phyloP scores from a whole-genome alignment of 192 early-diverging fungal genomes.

The Phlyctochytrium bullatum region DNA sequence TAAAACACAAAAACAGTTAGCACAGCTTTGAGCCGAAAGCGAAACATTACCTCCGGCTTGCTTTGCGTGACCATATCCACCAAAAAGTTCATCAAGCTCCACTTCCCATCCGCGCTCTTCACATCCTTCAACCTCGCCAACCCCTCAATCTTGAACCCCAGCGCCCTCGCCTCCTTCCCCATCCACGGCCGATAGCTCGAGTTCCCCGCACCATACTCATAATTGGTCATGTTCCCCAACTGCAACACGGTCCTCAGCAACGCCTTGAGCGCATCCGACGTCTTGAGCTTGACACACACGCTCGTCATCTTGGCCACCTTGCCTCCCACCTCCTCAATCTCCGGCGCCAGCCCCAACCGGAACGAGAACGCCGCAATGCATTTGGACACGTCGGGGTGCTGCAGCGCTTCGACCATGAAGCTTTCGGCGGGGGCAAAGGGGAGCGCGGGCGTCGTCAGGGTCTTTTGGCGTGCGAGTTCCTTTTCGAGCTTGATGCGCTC shows the following conservation, averaged over 20 bases:
- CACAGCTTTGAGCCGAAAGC: constrained; percentile 2
- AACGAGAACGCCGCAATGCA: constrained; percentile 40
- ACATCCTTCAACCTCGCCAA: constrained; percentile 53
- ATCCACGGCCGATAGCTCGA: constrained; percentile 51
- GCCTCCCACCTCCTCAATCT: constrained; percentile 30
- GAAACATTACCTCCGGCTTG: constrained; percentile 31
- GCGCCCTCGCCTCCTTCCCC: constrained; percentile 51
- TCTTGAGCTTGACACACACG: constrained; percentile 35
- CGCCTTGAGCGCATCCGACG: constrained; percentile 41
- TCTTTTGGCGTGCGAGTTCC: constrained; percentile 4
- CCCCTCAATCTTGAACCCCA: constrained; percentile 57
- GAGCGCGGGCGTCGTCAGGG: constrained; percentile 21
- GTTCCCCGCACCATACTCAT: constrained; percentile 43
- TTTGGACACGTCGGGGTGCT: constrained; percentile 34
- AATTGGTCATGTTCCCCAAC: constrained; percentile 53
- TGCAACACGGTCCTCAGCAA: constrained; percentile 44
- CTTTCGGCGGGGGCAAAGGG: constrained; percentile 54
- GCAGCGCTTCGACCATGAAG: constrained; percentile 50
- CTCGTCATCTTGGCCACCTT: constrained; percentile 29
- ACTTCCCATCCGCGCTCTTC: constrained; percentile 56
- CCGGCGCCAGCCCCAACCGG: constrained; percentile 26
- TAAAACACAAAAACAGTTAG: constrained; percentile 1
- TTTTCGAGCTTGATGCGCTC: constrained; percentile 34
- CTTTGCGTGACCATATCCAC: constrained; percentile 49
- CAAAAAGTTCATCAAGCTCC: constrained; percentile 55